phyloP scores from a whole-genome alignment of 2,329 filamentous ascomycete genomes.

The Beauveria sp. region DNA sequence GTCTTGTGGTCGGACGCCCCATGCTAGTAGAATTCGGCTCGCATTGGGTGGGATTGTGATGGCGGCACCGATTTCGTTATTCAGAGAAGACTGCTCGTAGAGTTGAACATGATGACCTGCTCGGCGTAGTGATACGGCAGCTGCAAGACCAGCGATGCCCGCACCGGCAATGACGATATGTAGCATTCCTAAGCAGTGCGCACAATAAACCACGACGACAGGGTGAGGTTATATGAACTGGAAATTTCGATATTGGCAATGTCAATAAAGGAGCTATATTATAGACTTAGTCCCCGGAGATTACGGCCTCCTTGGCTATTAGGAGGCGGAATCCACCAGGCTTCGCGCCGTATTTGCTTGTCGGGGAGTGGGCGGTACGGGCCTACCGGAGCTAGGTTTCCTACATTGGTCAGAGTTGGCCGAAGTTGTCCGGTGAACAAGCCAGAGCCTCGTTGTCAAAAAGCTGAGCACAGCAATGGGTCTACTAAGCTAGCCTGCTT shows the following conservation, averaged over 20 bases:
- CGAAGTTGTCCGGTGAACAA: not conserved
- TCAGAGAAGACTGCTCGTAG: constrained; percentile 21
- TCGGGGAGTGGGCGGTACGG: not conserved
- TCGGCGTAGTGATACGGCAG: constrained; percentile 14
- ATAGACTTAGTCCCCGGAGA: not conserved
- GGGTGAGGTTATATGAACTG: not conserved
- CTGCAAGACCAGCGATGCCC: constrained; percentile 29
- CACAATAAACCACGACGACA: not conserved
- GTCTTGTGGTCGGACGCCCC: constrained; percentile 26
- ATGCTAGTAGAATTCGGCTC: constrained; percentile 25
- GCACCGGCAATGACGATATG: constrained; percentile 27
- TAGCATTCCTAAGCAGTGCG: constrained; percentile 13
- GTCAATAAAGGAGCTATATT: not conserved
- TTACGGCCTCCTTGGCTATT: not conserved
- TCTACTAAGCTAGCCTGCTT: not conserved
- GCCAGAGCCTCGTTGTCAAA: not conserved
- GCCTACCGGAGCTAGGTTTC: not conserved
- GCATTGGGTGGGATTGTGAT: constrained; percentile 32
- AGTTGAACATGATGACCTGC: not conserved
- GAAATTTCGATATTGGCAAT: not conserved
- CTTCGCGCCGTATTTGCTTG: not conserved
- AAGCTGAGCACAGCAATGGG: not conserved
- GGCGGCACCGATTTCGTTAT: constrained; percentile 31
- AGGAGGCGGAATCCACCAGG: not conserved
- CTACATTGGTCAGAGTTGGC: not conserved